phyloP scores from a whole-genome alignment of 164 flowering plant species.

The Chimonanthus praecox region DNA sequence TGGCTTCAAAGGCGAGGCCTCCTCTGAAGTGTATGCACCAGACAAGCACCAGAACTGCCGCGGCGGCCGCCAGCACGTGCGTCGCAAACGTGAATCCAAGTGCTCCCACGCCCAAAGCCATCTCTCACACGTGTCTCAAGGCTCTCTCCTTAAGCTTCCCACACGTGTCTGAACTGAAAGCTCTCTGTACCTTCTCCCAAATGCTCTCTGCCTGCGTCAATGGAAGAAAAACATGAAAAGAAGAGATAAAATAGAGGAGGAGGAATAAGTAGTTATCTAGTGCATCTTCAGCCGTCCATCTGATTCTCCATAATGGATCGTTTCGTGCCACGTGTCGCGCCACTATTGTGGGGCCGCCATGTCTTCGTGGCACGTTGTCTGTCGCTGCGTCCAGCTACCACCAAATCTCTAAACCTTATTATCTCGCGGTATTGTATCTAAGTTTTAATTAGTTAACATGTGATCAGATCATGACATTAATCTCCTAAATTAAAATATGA shows the following conservation, averaged over 20 bases:
- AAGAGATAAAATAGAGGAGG: neutral
- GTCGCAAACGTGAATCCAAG: slow-evolving; percentile 40
- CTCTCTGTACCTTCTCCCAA: neutral
- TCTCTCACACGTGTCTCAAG: slow-evolving; percentile 4
- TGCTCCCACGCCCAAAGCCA: slow-evolving; percentile 47
- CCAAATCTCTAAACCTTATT: too few relatives aligned
- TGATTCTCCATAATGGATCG: too few relatives aligned
- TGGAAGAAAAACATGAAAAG: neutral
- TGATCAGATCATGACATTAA: too few relatives aligned
- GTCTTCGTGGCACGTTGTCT: too few relatives aligned
- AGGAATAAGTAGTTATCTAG: neutral
- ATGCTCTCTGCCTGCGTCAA: neutral
- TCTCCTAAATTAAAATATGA: too few relatives aligned
- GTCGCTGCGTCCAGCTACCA: too few relatives aligned
- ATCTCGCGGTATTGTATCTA: too few relatives aligned
- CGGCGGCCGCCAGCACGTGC: slow-evolving; percentile 49
- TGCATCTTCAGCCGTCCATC: neutral
- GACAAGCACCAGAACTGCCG: slow-evolving; percentile 61
- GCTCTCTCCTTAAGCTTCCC: slow-evolving; percentile 8
- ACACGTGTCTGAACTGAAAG: too few relatives aligned
- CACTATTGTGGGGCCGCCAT: too few relatives aligned
- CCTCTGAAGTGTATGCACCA: slow-evolving; percentile 84
- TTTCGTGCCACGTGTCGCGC: too few relatives aligned
- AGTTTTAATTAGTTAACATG: too few relatives aligned
- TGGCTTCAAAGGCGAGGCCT: slow-evolving; percentile 67